phyloP scores from a whole-genome alignment of 2,329 filamentous ascomycete species.

The Ophidiomyces ophidiicola region DNA sequence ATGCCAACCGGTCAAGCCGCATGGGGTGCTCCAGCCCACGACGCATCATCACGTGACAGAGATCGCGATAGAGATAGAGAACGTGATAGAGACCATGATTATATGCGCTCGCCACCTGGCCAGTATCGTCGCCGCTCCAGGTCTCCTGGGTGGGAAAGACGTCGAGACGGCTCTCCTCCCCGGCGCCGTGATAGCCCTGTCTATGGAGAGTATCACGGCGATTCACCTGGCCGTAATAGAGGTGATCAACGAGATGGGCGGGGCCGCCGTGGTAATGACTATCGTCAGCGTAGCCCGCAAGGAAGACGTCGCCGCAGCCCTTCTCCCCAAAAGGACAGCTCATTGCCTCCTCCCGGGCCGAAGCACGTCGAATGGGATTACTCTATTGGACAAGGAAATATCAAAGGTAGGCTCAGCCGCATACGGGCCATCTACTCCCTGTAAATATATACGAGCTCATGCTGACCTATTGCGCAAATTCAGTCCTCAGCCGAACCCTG shows the following conservation, averaged over 20 bases:
- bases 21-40: slow-evolving; percentile 22
- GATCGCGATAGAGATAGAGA: slow-evolving; percentile 34
- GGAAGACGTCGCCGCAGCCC: slow-evolving; percentile 55
- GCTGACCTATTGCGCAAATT: slow-evolving; percentile 13
- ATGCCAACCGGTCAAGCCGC: slow-evolving; percentile 15
- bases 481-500: slow-evolving; percentile 80
- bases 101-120: slow-evolving; percentile 50
- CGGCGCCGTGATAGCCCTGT: slow-evolving; percentile 55
- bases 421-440: background rate
- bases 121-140: slow-evolving; percentile 59
- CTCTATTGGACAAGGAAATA: slow-evolving; percentile 59
- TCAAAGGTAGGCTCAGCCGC: slow-evolving; percentile 48
- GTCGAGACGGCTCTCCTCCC: slow-evolving; percentile 51
- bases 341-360: slow-evolving; percentile 39
- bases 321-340: slow-evolving; percentile 36
- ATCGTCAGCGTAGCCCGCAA: slow-evolving; percentile 77
- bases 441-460: background rate
- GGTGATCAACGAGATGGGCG: slow-evolving; percentile 42
- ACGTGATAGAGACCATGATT: slow-evolving; percentile 46
- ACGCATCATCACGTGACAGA: slow-evolving; percentile 21
- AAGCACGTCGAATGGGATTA: slow-evolving; percentile 76
- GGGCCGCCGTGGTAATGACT: slow-evolving; percentile 46
- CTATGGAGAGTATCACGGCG: slow-evolving; percentile 60
- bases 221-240: slow-evolving; percentile 51
- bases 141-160: slow-evolving; percentile 65